These are phyloP conservation scores for Furcasterigmium furcatum DNA, from an alignment of 2,329 filamentous ascomycete genomes.

Conservation along the genomic window DNA sequence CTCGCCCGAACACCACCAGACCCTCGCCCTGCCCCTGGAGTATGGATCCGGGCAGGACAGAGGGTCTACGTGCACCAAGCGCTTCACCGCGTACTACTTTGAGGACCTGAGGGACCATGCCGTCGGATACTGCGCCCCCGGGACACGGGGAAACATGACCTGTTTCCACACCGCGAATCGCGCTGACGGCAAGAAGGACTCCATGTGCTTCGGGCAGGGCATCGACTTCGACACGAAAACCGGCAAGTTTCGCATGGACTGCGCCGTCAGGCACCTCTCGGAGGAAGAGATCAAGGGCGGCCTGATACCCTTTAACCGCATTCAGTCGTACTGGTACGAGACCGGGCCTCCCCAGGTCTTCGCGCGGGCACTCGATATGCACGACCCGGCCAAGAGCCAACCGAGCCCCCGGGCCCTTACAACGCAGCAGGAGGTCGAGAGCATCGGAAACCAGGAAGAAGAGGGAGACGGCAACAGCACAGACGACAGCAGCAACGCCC, in stretches of 20 bases:
- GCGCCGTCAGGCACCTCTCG: constrained; percentile 9
- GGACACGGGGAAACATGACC: background rate
- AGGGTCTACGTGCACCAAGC: too few relatives aligned
- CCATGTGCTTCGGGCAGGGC: constrained; percentile 18
- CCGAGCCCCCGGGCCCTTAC: too few relatives aligned
- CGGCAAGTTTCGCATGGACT: constrained; percentile 16
- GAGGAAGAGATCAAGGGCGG: constrained; percentile 3
- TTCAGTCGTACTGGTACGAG: constrained; percentile 24
- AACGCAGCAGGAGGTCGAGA: constrained; percentile 2
- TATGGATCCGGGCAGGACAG: too few relatives aligned
- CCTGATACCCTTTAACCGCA: constrained; percentile 9
- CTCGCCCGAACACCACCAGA: too few relatives aligned
- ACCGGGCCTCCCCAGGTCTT: constrained; percentile 23
- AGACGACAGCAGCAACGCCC: background rate
- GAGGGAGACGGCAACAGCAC: background rate
- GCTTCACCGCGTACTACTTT: too few relatives aligned
- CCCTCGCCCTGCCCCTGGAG: too few relatives aligned
- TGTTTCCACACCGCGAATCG: constrained; percentile 20
- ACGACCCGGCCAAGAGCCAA: too few relatives aligned
- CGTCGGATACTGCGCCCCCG: background rate
- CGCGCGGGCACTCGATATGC: too few relatives aligned
- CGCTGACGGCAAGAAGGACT: constrained; percentile 14
- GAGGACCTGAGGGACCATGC: too few relatives aligned
- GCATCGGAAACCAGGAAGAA: too few relatives aligned
- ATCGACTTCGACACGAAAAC: constrained; percentile 12